These are phyloP conservation scores for Ailanthus altissimus DNA, from an alignment of 345 rosid genomes.

Conservation along the genomic window DNA sequence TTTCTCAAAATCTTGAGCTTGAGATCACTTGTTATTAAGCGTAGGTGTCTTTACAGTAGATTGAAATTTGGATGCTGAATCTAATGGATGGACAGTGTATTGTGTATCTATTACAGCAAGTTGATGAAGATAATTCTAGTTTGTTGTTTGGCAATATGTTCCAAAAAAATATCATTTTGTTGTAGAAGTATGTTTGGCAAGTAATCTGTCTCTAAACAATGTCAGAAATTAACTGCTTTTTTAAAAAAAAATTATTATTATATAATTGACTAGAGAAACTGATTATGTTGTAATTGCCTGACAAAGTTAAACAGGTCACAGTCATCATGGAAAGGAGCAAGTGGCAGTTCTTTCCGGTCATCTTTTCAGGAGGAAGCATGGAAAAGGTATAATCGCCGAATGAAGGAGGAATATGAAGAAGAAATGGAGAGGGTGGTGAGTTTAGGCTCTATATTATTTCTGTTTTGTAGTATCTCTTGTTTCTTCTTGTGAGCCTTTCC, in stretches of 20 bases:
- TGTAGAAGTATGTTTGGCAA: background rate
- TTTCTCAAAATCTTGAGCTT: background rate
- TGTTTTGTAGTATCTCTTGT: background rate
- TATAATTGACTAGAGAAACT: constrained; percentile 13
- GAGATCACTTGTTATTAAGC: background rate
- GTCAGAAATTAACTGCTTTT: background rate
- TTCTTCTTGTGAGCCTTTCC: background rate
- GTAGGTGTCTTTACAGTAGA: background rate
- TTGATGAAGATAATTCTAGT: background rate
- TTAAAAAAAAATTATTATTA: too few relatives aligned
- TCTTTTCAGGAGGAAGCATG: constrained; percentile 83
- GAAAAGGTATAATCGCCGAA: constrained; percentile 81
- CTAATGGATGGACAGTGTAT: background rate
- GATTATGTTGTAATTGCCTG: constrained; percentile 31
- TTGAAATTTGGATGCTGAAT: background rate
- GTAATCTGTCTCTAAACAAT: background rate
- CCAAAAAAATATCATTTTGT: background rate
- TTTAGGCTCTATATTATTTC: constrained; percentile 14
- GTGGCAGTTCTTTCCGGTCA: constrained; percentile 64
- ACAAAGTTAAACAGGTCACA: constrained; percentile 68
- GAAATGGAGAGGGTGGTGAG: constrained; percentile 98
- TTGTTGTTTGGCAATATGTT: background rate
- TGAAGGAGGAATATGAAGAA: constrained; percentile 96
- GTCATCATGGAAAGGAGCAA: constrained; percentile 47
- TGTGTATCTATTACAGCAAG: background rate